phyloP scores from a whole-genome alignment of 75 land plant species.

The Sequoiadendron giganteum region DNA sequence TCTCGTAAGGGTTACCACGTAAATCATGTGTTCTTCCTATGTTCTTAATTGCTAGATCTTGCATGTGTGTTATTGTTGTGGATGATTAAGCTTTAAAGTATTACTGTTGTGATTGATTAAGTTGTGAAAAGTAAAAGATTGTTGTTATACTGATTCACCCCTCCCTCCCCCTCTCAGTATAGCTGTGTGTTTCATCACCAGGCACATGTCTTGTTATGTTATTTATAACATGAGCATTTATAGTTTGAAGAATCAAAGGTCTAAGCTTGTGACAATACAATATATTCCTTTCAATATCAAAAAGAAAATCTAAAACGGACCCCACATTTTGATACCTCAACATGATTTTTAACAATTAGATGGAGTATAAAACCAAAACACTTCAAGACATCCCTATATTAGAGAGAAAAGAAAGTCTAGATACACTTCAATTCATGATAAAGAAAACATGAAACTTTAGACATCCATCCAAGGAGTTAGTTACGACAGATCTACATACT shows the following conservation, averaged over 20 bases:
- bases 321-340: background rate
- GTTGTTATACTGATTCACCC: no score
- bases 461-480: background rate
- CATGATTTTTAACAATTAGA: background rate
- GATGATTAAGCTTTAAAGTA: no score
- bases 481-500: background rate
- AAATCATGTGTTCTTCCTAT: no score
- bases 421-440: background rate
- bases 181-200: no score
- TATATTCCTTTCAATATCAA: no score
- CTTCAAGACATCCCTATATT: background rate
- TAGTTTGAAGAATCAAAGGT: background rate
- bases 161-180: no score
- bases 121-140: no score
- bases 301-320: background rate
- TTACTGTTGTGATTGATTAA: no score
- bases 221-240: background rate
- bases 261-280: background rate
- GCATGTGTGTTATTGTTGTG: no score
- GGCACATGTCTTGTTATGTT: no score
- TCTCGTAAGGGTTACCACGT: no score
- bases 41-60: no score
- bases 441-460: background rate
- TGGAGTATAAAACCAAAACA: background rate
- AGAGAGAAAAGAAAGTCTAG: background rate